Evolutionary conservation across 1,139 yeast genomes (phyloP).

Genomic region (Kodamaea alishanica): DNA sequence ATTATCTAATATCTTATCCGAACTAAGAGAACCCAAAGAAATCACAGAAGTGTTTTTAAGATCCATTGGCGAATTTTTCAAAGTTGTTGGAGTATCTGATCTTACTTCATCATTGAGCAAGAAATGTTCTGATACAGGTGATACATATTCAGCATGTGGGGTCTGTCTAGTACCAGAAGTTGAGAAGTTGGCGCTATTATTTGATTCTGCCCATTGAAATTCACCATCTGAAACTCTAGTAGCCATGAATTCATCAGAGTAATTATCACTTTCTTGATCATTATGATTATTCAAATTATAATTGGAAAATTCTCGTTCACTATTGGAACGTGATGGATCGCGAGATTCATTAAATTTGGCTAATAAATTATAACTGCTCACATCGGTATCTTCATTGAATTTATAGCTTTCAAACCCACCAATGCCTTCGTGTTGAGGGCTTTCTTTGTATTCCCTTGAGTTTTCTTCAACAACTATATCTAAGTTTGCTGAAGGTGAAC

Average conservation of each 20-base stretch:
- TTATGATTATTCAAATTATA: conserved; percentile 7
- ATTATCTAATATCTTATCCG: not conserved
- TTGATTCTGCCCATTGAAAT: conserved; percentile 25
- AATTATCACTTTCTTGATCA: conserved; percentile 9
- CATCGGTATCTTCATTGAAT: conserved; percentile 15
- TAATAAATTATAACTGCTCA: conserved; percentile 23
- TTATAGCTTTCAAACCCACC: conserved; percentile 7
- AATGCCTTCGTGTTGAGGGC: conserved; percentile 4
- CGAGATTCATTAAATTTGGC: conserved; percentile 22
- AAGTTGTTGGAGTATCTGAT: conserved; percentile 12
- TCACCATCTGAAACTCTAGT: conserved; percentile 26
- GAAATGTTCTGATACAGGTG: conserved; percentile 6
- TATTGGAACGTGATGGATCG: conserved; percentile 18
- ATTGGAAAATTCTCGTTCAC: conserved; percentile 16
- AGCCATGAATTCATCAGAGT: conserved; percentile 30
- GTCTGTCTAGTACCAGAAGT: conserved; percentile 3
- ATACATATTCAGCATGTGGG: conserved; percentile 1
- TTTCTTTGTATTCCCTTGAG: conserved; percentile 19
- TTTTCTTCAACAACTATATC: conserved; percentile 34
- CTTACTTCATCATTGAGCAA: not conserved
- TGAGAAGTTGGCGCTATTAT: conserved; percentile 6
- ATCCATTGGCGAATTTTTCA: conserved; percentile 5
- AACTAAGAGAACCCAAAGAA: conserved; percentile 2
- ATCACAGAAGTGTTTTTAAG: not conserved
- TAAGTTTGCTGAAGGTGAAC: conserved; percentile 29